Percentiles rank a stretch among this genome's conserved stretches.
Evolutionary conservation across 768 basidiomycete species (phyloP).

Genomic region (Scleroderma bovista): DNA sequence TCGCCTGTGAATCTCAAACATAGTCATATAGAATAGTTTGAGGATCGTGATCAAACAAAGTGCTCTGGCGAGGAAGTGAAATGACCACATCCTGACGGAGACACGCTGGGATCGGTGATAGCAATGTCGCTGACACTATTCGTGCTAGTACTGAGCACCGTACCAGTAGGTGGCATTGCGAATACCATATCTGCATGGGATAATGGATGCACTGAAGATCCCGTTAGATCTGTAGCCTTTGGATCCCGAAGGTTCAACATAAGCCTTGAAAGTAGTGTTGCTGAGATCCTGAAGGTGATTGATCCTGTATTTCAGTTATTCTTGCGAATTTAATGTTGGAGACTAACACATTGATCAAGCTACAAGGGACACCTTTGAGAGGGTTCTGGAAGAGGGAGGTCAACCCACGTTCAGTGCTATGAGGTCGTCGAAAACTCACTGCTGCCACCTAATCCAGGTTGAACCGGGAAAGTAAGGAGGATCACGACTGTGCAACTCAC

Average conservation of each 20-base stretch:
- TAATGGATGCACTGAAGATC: too few relatives aligned
- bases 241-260: slow-evolving; percentile 47
- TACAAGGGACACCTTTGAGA: too few relatives aligned
- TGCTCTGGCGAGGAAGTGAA: slow-evolving; percentile 86
- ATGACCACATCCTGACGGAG: slow-evolving; percentile 64
- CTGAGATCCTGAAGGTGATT: slow-evolving; percentile 34
- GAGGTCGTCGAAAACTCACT: background rate
- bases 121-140: too few relatives aligned
- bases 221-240: too few relatives aligned
- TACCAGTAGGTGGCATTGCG: too few relatives aligned
- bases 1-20: slow-evolving; percentile 97
- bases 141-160: too few relatives aligned
- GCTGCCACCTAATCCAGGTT: background rate
- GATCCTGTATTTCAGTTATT: background rate
- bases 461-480: background rate
- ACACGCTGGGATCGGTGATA: too few relatives aligned
- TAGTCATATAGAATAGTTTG: slow-evolving; percentile 85
- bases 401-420: background rate
- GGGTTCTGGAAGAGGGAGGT: too few relatives aligned
- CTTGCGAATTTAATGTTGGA: background rate
- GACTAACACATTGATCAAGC: background rate
- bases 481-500: background rate
- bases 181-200: too few relatives aligned
- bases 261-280: slow-evolving; percentile 49
- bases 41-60: slow-evolving; percentile 87